Evolutionary conservation across 2,329 filamentous ascomycete species (phyloP), one percentile per base, ranked within the genome.

Genomic region (Xylaria sp.): DNA sequence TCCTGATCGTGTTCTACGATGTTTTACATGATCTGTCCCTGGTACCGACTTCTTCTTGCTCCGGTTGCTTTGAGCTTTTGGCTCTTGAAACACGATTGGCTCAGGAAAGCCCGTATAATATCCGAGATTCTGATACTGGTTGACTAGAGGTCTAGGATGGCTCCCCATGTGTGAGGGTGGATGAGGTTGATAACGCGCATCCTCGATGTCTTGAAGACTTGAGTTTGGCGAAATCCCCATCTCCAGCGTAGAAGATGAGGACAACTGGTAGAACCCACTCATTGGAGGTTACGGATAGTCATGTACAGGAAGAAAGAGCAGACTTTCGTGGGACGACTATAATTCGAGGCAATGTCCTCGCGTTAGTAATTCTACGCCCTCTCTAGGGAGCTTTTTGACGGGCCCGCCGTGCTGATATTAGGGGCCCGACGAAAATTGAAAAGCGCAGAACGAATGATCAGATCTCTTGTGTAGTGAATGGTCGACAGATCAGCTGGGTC

Each of bases 1-100:
- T 27, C 95, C 95, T 66, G 93, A 97, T 70, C 95, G 85, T 43
- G 95, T 98, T 68, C 95, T 87, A 64, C 93, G 90, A 75, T 98
- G 94, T 77, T 98, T 98, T 68, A 96, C 90, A 72, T 90, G 89
- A 64, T 96, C 91, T 48, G 80, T 65, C 3, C 80, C 82, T 2
- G 79, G 73, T 9, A 78, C 71, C 1, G 83, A 84, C 66, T 85
- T 86, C 58, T 83, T 80, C 52, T 84, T 79, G 64, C 75, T 78
- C 68, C 83, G 68, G 54, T 53, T 68, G 48, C 57, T 80, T 51
- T 81, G 78, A 10, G 79, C 67, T 68, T 84, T 84, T 15, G 80
- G 74, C 1, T 79, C 71, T 61, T 79, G 80, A 62, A 83, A 80
- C 72, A 80, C 76, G 41, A 80, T 76, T 5, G 81, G 79, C 35